phyloP scores from a whole-genome alignment of 371 early-diverging fungal species.

The Lichtheimia hyalospora region DNA sequence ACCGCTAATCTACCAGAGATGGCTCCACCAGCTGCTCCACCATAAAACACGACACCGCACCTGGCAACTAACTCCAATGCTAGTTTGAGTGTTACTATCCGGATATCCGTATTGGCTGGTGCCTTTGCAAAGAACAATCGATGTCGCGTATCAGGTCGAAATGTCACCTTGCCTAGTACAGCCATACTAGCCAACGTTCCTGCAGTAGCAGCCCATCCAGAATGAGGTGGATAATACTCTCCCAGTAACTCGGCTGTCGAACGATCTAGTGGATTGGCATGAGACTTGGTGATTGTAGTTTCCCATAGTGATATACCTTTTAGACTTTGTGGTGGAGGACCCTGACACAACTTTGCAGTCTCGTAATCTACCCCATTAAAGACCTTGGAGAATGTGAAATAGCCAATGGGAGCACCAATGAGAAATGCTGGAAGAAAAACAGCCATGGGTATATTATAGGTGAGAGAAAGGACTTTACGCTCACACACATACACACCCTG shows the following conservation, averaged over 20 bases:
- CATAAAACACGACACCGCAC: slow-evolving; percentile 37
- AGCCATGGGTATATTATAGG: slow-evolving; percentile 22
- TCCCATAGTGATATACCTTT: neutral
- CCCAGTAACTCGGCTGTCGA: neutral
- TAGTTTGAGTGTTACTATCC: slow-evolving; percentile 34
- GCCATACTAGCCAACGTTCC: slow-evolving; percentile 26
- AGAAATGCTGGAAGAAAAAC: slow-evolving; percentile 35
- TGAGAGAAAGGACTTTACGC: no score
- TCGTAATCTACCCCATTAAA: slow-evolving; percentile 29
- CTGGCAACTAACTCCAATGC: slow-evolving; percentile 35
- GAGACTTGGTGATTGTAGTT: neutral
- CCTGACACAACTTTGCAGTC: slow-evolving; percentile 12
- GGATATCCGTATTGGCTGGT: slow-evolving; percentile 32
- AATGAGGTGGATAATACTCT: slow-evolving; percentile 19
- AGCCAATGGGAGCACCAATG: slow-evolving; percentile 39
- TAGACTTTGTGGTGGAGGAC: neutral
- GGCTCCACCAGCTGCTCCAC: slow-evolving; percentile 40
- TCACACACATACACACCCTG: no score
- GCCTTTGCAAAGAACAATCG: slow-evolving; percentile 43
- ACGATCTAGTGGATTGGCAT: neutral
- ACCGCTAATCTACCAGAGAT: slow-evolving; percentile 24
- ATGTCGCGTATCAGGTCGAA: slow-evolving; percentile 31
- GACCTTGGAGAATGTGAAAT: slow-evolving; percentile 36
- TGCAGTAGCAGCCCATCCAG: slow-evolving; percentile 18
- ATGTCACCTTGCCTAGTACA: slow-evolving; percentile 25